These are phyloP conservation scores for Auriscalpium microsporum DNA, from an alignment of 768 basidiomycete species.

Conservation along the genomic window DNA sequence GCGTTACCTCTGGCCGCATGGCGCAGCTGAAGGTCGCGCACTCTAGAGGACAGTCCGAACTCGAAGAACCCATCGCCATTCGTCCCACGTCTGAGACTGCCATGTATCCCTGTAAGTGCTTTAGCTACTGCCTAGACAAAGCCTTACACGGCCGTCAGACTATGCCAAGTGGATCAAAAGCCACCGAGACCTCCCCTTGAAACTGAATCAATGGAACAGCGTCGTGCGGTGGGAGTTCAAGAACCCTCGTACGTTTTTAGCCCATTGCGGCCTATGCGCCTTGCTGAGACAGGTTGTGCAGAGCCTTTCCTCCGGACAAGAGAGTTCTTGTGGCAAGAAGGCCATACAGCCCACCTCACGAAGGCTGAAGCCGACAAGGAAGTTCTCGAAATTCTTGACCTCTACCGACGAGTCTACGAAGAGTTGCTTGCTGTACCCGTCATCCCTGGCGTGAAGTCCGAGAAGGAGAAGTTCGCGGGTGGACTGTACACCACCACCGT, in stretches of 20 bases:
- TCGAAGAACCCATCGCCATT: conserved; percentile 96
- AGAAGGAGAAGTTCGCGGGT: conserved; percentile 99
- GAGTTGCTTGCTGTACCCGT: conserved; percentile 97
- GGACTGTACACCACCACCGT: conserved; percentile 97
- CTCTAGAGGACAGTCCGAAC: conserved; percentile 78
- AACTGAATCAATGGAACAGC: conserved; percentile 98
- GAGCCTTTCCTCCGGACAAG: conserved; percentile 98
- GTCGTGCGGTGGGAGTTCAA: conserved; percentile 99
- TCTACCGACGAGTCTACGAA: conserved; percentile 92
- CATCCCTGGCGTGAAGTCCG: conserved; percentile 93
- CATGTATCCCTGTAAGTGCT: conserved; percentile 90
- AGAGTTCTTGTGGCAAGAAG: conserved; percentile 99
- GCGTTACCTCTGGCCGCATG: not conserved
- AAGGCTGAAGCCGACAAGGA: conserved; percentile 86
- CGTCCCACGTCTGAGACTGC: conserved; percentile 97
- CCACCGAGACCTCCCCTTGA: conserved; percentile 93
- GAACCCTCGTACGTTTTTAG: conserved; percentile 67
- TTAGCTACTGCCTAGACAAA: not conserved
- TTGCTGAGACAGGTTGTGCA: conserved; percentile 20
- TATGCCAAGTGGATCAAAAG: conserved; percentile 99
- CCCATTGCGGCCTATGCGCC: not conserved
- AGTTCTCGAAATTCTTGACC: conserved; percentile 88
- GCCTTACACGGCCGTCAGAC: conserved; percentile 37
- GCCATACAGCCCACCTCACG: conserved; percentile 90
- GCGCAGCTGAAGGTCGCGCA: not conserved